Evolutionary conservation across 495 filamentous ascomycete genomes (phyloP).

Genomic region (Chaetomidium leptoderma): DNA sequence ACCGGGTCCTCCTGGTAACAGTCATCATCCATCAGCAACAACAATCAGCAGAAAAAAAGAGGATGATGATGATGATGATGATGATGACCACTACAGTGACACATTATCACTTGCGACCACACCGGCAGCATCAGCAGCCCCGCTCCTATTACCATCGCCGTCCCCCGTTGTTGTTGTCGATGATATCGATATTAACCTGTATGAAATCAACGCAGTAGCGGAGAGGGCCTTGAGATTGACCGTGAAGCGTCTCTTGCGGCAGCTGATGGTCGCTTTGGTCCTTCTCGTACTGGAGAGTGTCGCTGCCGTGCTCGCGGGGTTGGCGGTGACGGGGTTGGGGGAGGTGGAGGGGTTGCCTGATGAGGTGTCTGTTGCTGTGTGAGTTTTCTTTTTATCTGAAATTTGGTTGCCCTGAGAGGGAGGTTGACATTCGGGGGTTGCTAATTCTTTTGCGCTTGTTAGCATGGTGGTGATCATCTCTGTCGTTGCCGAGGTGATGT

Average conservation of each 20-base stretch:
- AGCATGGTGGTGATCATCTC: background rate
- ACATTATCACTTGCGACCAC: no score
- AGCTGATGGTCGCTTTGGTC: background rate
- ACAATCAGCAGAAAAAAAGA: no score
- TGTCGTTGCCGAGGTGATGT: background rate
- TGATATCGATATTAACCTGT: no score
- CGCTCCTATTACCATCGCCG: no score
- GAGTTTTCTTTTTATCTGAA: background rate
- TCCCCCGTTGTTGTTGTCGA: no score
- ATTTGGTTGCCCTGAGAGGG: background rate
- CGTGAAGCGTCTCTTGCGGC: background rate
- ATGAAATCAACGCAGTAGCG: background rate
- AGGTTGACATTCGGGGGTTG: background rate
- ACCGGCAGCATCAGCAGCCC: no score
- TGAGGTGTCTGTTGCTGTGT: background rate
- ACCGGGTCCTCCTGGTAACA: no score
- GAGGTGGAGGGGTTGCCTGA: background rate
- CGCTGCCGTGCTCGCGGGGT: background rate
- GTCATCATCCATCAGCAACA: no score
- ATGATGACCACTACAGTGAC: no score
- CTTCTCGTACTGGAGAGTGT: background rate
- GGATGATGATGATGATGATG: no score
- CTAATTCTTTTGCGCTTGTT: background rate
- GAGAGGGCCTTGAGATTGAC: background rate
- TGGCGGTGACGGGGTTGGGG: background rate